phyloP scores from a whole-genome alignment of 2,329 filamentous ascomycete species.

The Mollisia scopiformis region DNA sequence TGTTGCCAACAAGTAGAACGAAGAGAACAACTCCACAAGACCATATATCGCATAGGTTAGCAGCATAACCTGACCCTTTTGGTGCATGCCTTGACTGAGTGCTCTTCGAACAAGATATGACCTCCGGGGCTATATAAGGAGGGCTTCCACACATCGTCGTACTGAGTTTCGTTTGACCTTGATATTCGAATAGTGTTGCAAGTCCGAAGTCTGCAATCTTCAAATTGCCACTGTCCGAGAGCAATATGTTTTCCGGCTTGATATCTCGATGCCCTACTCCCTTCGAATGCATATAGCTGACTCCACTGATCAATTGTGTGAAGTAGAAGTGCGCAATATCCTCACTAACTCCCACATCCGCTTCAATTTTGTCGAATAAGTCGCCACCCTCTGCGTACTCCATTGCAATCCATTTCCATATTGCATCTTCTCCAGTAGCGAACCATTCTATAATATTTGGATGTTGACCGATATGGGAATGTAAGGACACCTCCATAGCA shows the following conservation, averaged over 20 bases:
- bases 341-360: slow-evolving; percentile 90
- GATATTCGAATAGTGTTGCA: slow-evolving; percentile 90
- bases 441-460: slow-evolving; percentile 95
- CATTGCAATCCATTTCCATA: slow-evolving; percentile 99
- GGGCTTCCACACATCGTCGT: slow-evolving; percentile 93
- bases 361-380: slow-evolving; percentile 98
- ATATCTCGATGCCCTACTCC: slow-evolving; percentile 91
- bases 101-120: slow-evolving; percentile 58
- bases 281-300: slow-evolving; percentile 94
- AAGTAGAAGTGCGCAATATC: slow-evolving; percentile 98
- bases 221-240: slow-evolving; percentile 81
- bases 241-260: slow-evolving; percentile 93
- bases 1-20: slow-evolving; percentile 92
- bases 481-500: slow-evolving; percentile 86
- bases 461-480: slow-evolving; percentile 86
- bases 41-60: slow-evolving; percentile 92
- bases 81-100: slow-evolving; percentile 48
- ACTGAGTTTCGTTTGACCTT: slow-evolving; percentile 79
- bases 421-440: slow-evolving; percentile 78
- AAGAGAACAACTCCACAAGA: slow-evolving; percentile 98
- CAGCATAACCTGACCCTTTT: slow-evolving; percentile 65
- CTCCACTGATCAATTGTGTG: slow-evolving; percentile 83
- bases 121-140: slow-evolving; percentile 96
- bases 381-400: slow-evolving; percentile 95
- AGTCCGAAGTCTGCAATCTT: slow-evolving; percentile 98